Evolutionary conservation across 2,329 filamentous ascomycete genomes (phyloP).

Genomic region (Rhynchosporium graminicola): DNA sequence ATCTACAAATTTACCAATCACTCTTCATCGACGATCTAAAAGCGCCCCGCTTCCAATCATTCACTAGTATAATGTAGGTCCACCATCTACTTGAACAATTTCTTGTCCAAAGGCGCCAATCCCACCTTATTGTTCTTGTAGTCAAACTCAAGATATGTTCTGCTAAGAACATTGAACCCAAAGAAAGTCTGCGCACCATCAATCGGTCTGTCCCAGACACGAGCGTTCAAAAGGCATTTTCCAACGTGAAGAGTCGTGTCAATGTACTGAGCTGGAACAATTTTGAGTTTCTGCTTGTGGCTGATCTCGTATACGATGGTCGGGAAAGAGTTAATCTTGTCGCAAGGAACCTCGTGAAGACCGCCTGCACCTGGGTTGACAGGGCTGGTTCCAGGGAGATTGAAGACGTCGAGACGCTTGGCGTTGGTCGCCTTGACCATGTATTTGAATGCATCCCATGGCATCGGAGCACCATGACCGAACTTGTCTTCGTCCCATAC

Average conservation of each 20-base stretch:
- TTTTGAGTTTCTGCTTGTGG: constrained; percentile 14
- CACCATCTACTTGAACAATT: constrained; percentile 16
- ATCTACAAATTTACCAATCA: constrained; percentile 2
- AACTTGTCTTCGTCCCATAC: constrained; percentile 24
- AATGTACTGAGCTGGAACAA: constrained; percentile 15
- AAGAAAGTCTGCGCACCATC: constrained; percentile 23
- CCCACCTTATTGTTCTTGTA: constrained; percentile 17
- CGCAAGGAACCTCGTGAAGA: constrained; percentile 16
- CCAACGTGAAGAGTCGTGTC: constrained; percentile 16
- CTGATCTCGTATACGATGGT: constrained; percentile 19
- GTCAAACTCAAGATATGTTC: constrained; percentile 20
- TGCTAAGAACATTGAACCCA: constrained; percentile 19
- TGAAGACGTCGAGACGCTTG: constrained; percentile 15
- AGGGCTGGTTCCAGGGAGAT: constrained; percentile 17
- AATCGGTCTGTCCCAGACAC: constrained; percentile 20
- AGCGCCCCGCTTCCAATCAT: not conserved
- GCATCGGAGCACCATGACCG: constrained; percentile 20
- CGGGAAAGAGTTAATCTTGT: constrained; percentile 17
- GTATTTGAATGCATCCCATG: constrained; percentile 16
- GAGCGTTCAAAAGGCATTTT: constrained; percentile 19
- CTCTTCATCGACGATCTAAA: constrained; percentile 5
- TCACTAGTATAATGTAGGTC: not conserved
- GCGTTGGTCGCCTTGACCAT: constrained; percentile 15
- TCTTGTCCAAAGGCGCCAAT: constrained; percentile 14
- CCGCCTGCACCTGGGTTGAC: constrained; percentile 19